Evolutionary conservation across 1,284 basidiomycete species (phyloP), one percentile per base, ranked within the genome.

Genomic region (Limonomyces culmigenus): DNA sequence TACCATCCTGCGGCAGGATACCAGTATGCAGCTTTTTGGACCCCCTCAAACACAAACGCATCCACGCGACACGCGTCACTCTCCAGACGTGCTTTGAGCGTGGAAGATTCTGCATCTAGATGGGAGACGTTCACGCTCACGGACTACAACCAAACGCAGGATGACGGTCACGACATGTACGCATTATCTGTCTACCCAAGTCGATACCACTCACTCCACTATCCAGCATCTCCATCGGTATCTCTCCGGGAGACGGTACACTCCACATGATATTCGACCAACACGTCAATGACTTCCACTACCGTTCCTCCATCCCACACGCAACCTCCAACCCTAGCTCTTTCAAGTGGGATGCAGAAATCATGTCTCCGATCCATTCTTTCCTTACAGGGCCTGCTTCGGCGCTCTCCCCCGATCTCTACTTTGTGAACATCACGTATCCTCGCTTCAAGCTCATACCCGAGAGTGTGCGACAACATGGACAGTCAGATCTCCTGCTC

Each of bases 151-250:
- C 59, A 63, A 39, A 58, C 54, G 0, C 50, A 56, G 19, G 60
- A 63, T 39, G 61, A 63, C 34, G 61, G 61, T 0, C 60, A 62
- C 37, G 54, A 59, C 41, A 53, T 53, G 55, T 55, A 35, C n/a
- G 54, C 19, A 36, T 10, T 20, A 19, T 25, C 20, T 16, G 11
- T 8, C 6, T 17, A 16, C 16, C 10, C 16, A 32, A 15, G 13
- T 32, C 30, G 13, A 12, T 32, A 13, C 29, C 21, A 10, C 6
- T 15, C 8, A 30, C 25, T 16, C 31, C 15, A n/a, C 15, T 15
- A 31, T 15, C 8, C 18, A 61, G 59, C 6, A 62, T 62, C 5
- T 59, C 58, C 0, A 41, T 63, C 1, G 61, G 61, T 5, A 58
- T 64, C 19, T 62, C 58, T 10, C 50, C 47, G 17, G 49, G 50